Evolutionary conservation across 352 stramenopile genomes (phyloP).

Genomic region (Pythium aquatile): DNA sequence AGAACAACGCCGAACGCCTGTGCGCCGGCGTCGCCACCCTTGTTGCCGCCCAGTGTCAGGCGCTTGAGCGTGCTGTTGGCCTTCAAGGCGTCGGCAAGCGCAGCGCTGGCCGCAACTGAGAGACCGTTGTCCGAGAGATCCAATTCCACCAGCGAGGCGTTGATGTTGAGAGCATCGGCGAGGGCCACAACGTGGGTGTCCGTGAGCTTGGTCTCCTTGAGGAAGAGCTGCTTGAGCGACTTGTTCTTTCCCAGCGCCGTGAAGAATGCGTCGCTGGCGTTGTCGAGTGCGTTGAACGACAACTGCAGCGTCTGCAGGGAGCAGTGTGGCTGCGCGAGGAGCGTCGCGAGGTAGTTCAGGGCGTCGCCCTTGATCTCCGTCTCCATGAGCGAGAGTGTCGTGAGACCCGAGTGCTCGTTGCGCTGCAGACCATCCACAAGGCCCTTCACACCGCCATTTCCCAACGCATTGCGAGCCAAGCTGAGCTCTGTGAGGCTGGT

Average conservation of each 20-base stretch:
- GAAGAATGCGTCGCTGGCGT: constrained; percentile 46
- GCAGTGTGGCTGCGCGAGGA: constrained; percentile 42
- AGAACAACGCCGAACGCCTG: constrained; percentile 36
- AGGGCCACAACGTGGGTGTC: constrained; percentile 43
- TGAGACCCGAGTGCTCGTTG: constrained; percentile 35
- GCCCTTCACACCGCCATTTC: constrained; percentile 38
- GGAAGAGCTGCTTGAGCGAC: constrained; percentile 59
- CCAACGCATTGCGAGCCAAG: constrained; percentile 62
- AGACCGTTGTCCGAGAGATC: constrained; percentile 76
- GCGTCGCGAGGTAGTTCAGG: constrained; percentile 44
- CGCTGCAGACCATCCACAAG: constrained; percentile 37
- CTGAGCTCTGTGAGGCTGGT: constrained; percentile 44
- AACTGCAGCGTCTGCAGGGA: constrained; percentile 60
- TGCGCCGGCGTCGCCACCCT: constrained; percentile 51
- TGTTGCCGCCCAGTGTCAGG: constrained; percentile 62
- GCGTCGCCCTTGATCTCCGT: constrained; percentile 41
- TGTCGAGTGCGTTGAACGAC: constrained; percentile 64
- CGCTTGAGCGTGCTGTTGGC: constrained; percentile 45
- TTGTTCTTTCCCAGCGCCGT: constrained; percentile 53
- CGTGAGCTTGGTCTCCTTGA: constrained; percentile 66
- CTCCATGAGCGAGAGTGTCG: constrained; percentile 49
- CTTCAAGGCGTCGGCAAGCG: constrained; percentile 44
- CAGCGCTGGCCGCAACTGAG: constrained; percentile 30
- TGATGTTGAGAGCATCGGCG: constrained; percentile 41
- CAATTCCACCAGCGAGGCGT: constrained; percentile 49